Evolutionary conservation across 352 stramenopile genomes (phyloP), one percentile per base, ranked within the genome.

Genomic region (Phytophthora podocarpi): DNA sequence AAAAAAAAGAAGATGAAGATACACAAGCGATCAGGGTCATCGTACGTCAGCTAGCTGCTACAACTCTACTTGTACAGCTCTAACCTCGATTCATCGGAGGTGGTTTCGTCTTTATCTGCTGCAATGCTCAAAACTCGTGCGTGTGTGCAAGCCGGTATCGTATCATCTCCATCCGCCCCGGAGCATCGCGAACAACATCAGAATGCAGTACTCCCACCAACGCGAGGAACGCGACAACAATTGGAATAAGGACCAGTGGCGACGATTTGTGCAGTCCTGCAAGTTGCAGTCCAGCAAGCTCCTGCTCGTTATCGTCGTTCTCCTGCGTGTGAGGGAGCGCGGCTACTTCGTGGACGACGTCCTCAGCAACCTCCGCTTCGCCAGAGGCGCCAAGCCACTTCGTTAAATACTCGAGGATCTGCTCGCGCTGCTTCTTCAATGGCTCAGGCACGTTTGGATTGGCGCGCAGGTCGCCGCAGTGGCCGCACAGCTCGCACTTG

Each of bases 401-500:
- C 13, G 59, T 64, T 24, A 92, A 43, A 65, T 90, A 92, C 46
- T 70, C 28, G 7, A 89, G 39, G 32, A 93, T 93, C 54, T 80
- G 58, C 32, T 80, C 59, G 4, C 82, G 84, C 52, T 93, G 85
- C 51, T 86, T 76, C 67, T 88, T 85, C 18, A 90, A 46, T 39
- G 78, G 80, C 31, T 78, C 79, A 0, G 81, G 82, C 3, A 73
- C 60, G 46, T 87, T 66, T 15, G 70, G 70, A 27, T 80, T 72
- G 3, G 66, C 61, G 20, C 72, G 39, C 16, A 96, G 67, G 36
- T 96, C 87, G 2, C 85, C 82, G 31, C 85, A 96, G 70, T 96
- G 86, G 36, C 88, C 86, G 43, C 88, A 96, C 11, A 91, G 43
- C 34, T 94, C 76, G 30, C 88, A 96, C 57, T 85, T 67, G 7